Base-by-base conservation (phyloP, 2,329 filamentous ascomycete genomes). In the Pyricularia sp. region DNA sequence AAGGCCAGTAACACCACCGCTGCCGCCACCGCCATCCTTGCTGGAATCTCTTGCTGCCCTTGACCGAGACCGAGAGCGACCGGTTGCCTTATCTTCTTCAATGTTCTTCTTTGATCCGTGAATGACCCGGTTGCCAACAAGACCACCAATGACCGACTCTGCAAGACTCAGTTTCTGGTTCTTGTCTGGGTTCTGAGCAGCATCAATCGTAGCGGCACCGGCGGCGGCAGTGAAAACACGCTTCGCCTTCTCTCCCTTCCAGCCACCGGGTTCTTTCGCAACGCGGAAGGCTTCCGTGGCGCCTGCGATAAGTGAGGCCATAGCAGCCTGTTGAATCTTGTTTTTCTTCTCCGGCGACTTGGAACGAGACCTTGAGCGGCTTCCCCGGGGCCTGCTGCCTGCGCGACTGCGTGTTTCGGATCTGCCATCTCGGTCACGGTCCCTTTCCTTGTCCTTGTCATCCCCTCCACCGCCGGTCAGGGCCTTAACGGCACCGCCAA, bases 261-360 rank as follows among this genome's bases (percentile, higher is more conserved):
- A 97, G 59, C 88, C 85, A 65, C 93, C 93, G 2, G 91, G 89
- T 68, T 94, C 89, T 71, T 93, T 96, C 73, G 93, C 88, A 65
- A 92, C 88, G 67, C 91, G 88, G 81, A 96, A 96, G 57, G 93
- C 93, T 76, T 97, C 93, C 65, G 92, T 89, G 55, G 93, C 93
- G 70, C 92, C 93, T 33, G 93, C 93, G 61, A 96, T 84, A 53
- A 97, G 81, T 24, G 93, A 94, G 40, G 93, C 93, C 79, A 94
- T 93, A 73, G 93, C 91, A 40, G 92, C 92, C 76, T 96, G 91
- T 69, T 92, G 87, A 61, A 91, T 84, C 70, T 90, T 90, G 70
- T 79, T 81, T 33, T 79, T 81, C 68, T 79, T 79, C 68, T 76
- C 80, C 49, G 67, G 79, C 79, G 82, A 80, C 65, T 80, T 78